Evolutionary conservation across 306 rosid genomes (phyloP).

Genomic region (Oemleria cerasiformis): DNA sequence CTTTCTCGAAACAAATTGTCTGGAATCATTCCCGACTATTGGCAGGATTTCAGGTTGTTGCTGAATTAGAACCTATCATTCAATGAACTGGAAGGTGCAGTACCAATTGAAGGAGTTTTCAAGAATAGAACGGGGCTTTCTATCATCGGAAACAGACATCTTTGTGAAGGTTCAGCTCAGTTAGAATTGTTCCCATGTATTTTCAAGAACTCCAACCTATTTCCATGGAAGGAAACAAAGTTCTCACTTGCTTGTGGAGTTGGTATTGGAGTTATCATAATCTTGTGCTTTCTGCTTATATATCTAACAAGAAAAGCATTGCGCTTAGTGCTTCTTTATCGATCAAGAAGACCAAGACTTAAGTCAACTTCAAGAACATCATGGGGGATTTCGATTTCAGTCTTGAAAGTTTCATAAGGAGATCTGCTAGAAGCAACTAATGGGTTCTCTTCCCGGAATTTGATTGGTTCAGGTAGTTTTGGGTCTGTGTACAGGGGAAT

Average conservation of each 20-base stretch:
- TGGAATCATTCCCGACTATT: slow-evolving; percentile 12
- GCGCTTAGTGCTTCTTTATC: too few relatives aligned
- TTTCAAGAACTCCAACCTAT: too few relatives aligned
- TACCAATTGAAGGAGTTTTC: too few relatives aligned
- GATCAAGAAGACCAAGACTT: too few relatives aligned
- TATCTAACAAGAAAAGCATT: too few relatives aligned
- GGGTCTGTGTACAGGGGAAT: neutral
- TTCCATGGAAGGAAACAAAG: too few relatives aligned
- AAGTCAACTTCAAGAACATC: too few relatives aligned
- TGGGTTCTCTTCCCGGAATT: neutral
- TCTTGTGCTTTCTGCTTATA: too few relatives aligned
- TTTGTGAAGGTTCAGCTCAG: neutral
- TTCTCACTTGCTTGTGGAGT: neutral
- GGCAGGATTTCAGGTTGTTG: neutral
- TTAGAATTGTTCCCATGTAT: neutral
- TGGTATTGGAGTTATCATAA: too few relatives aligned
- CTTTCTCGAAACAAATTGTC: slow-evolving; percentile 34
- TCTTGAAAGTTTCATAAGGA: too few relatives aligned
- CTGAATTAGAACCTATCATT: slow-evolving; percentile 26
- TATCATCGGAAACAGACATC: neutral
- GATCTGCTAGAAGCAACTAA: too few relatives aligned
- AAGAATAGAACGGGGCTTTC: neutral
- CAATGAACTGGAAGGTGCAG: slow-evolving; percentile 16
- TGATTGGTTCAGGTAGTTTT: neutral
- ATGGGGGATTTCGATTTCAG: too few relatives aligned